Percentiles rank a stretch among this genome's conserved stretches.
These are phyloP conservation scores for Asparagopsis taxiformis DNA, from an alignment of 31 red algal species.

Conservation along the genomic window DNA sequence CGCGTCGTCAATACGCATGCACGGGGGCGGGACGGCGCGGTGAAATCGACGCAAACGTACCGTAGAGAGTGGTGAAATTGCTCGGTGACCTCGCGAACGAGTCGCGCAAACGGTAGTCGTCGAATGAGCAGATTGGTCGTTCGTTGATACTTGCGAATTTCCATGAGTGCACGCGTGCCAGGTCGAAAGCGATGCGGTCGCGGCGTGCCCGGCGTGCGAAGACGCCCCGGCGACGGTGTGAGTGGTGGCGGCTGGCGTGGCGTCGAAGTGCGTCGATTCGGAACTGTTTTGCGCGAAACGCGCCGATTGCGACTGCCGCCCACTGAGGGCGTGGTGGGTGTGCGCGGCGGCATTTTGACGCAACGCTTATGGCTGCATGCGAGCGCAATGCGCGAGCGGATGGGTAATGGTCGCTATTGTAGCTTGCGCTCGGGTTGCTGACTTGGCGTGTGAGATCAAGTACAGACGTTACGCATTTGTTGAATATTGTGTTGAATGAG, in stretches of 20 bases:
- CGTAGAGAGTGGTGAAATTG: constrained; percentile 63
- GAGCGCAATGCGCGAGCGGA: too few relatives aligned
- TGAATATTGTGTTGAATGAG: too few relatives aligned
- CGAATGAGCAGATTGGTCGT: constrained; percentile 86
- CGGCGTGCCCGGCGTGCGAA: not conserved
- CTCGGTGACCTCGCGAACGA: constrained; percentile 89
- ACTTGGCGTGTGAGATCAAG: too few relatives aligned
- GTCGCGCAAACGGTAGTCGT: constrained; percentile 85
- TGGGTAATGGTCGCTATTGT: too few relatives aligned
- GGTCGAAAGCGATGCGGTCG: constrained; percentile 74
- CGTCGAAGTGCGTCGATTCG: constrained; percentile 1
- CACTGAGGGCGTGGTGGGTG: constrained; percentile 32
- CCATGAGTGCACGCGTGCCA: constrained; percentile 87
- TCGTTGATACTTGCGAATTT: constrained; percentile 95
- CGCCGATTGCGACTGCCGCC: constrained; percentile 45
- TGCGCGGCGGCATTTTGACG: constrained; percentile 37
- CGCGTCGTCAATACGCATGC: constrained; percentile 8
- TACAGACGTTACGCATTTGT: too few relatives aligned
- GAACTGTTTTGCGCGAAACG: constrained; percentile 32
- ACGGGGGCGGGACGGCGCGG: not conserved
- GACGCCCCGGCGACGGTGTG: not conserved
- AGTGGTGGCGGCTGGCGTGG: constrained; percentile 17
- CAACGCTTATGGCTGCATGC: too few relatives aligned
- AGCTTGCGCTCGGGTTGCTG: too few relatives aligned
- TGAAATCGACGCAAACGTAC: constrained; percentile 13